Conservation (phyloP, 345 rosid species). For the Trapa incisa region DNA sequence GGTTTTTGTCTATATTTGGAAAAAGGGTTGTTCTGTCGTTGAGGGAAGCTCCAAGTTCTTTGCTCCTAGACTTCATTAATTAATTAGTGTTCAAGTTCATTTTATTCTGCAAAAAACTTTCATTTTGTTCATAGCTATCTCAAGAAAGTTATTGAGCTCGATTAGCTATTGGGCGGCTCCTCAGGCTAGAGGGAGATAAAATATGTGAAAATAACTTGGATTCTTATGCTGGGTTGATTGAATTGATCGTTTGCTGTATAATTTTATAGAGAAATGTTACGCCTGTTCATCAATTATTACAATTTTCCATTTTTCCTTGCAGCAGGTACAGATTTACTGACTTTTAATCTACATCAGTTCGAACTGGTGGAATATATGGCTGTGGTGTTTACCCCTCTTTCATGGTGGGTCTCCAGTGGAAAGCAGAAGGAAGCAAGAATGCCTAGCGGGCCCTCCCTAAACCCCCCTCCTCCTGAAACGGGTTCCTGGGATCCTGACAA, state of each 20-base stretch:
- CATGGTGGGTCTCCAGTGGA: slow-evolving; percentile 61
- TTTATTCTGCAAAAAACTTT: neutral
- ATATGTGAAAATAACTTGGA: neutral
- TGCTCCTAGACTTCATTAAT: neutral
- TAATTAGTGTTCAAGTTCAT: slow-evolving; percentile 1
- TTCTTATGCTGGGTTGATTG: neutral
- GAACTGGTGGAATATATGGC: slow-evolving; percentile 27
- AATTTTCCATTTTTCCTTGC: neutral
- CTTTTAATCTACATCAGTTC: neutral
- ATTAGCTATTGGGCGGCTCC: no score
- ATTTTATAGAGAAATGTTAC: neutral
- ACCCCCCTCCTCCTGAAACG: slow-evolving; percentile 25
- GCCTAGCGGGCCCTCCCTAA: slow-evolving; percentile 28
- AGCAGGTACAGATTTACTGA: slow-evolving; percentile 3
- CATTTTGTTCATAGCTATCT: neutral
- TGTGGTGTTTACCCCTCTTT: slow-evolving; percentile 37
- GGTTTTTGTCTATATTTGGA: slow-evolving; percentile 2
- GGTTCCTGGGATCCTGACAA: slow-evolving; percentile 39
- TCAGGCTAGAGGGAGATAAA: no score
- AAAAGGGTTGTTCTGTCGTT: neutral
- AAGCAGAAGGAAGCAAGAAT: slow-evolving; percentile 37
- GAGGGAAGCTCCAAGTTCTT: slow-evolving; percentile 2
- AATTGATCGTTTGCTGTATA: neutral
- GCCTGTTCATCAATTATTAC: neutral
- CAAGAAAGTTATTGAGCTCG: neutral